Evolutionary conservation across 495 filamentous ascomycete species (phyloP), one percentile per base, ranked within the genome.

Genomic region (Aspergillus cavernicola): DNA sequence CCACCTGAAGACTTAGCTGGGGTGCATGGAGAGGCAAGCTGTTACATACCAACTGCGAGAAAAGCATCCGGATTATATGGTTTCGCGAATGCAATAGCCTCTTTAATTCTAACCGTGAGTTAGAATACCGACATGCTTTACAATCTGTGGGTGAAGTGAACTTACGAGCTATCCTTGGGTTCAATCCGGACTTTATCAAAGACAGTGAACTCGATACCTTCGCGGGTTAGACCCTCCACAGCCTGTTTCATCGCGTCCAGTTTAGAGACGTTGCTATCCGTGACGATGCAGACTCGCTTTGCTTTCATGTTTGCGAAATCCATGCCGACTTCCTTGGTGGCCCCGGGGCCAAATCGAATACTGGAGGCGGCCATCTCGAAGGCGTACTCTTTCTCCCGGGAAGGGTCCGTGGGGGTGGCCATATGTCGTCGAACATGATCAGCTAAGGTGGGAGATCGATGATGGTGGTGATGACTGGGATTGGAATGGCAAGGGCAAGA

Each of bases 311-410:
- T 98, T 70, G 81, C 81, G 60, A 98, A 85, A 69, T 98, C 93
- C 93, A 98, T 98, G 54, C 93, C 93, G n/a, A 97, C 91, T 70
- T 98, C 93, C 66, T 87, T 85, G 12, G 93, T 98, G n/a, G 83
- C 85, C 4, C 93, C 93, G 0, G 89, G 87, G 0, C 93, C 93
- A 60, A 96, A 98, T 13, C 95, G 86, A 63, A 98, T 95, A 37
- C 84, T 88, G 1, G 89, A 93, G 4, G 93, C 89, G 1, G 76
- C 93, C 92, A 98, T 96, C 70, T 98, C 92, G 64, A 98, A 98
- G 31, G 93, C 93, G 73, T 97, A 97, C 63, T 98, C 93, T 67
- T 92, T 96, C 65, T 92, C 82, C 50, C 83, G 80, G 2, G 84
- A 73, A 4, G 70, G 66, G 59, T 91, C 87, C 8, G 81, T 67